Conservation (phyloP, 176 grass and related monocot genomes). For the Avena eriantha region DNA sequence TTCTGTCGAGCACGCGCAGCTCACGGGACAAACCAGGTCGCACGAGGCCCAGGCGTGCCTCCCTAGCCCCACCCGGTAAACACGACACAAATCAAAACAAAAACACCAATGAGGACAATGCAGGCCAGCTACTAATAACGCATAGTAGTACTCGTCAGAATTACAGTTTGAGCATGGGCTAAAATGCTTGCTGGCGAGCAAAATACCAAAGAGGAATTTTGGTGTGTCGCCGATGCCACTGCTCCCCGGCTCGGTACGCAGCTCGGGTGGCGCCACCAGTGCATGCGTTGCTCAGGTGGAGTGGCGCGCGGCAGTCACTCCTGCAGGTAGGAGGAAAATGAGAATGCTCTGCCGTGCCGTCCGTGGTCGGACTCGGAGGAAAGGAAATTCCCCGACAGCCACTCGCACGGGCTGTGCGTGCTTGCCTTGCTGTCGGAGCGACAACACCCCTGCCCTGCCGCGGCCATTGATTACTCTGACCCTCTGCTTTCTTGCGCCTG, state of each 20-base stretch:
- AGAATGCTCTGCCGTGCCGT: constrained; percentile 8
- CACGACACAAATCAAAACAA: not conserved
- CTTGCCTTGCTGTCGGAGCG: constrained; percentile 44
- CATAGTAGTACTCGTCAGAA: too few relatives aligned
- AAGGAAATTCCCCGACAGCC: constrained; percentile 49
- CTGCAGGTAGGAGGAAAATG: not conserved
- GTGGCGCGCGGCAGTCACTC: not conserved
- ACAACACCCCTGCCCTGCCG: constrained; percentile 41
- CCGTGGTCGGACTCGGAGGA: constrained; percentile 13
- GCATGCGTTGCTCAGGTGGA: too few relatives aligned
- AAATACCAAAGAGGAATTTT: not conserved
- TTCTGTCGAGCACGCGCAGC: constrained; percentile 32
- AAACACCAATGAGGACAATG: too few relatives aligned
- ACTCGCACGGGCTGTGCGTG: constrained; percentile 42
- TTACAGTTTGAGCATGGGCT: too few relatives aligned
- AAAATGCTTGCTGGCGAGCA: too few relatives aligned
- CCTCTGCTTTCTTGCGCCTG: constrained; percentile 18
- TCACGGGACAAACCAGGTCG: constrained; percentile 37
- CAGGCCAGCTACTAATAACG: too few relatives aligned
- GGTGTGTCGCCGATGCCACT: not conserved
- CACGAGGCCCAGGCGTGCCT: constrained; percentile 49
- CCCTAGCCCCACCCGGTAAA: constrained; percentile 11
- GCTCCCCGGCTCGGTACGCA: not conserved
- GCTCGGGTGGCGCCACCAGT: not conserved
- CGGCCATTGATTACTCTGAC: constrained; percentile 36